A percentile compares a stretch with the other conserved stretches of the same genome.
These are phyloP conservation scores for Paracoccidioides brasiliensis DNA, from an alignment of 2,329 filamentous ascomycete species.

Conservation along the genomic window DNA sequence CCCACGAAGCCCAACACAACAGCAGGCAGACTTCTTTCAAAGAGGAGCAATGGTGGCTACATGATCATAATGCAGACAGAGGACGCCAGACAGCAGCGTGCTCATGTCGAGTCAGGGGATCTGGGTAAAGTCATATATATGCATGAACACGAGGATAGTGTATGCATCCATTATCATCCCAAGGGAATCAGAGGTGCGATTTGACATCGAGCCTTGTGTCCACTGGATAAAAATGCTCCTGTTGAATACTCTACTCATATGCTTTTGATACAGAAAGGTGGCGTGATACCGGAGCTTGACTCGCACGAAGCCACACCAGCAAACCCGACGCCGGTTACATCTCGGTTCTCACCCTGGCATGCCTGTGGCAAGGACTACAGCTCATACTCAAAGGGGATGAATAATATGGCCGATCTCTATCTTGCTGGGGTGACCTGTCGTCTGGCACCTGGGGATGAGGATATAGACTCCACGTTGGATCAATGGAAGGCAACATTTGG, in stretches of 20 bases:
- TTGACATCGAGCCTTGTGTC: not conserved
- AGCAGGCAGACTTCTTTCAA: slow-evolving; percentile 29
- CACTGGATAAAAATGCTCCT: not conserved
- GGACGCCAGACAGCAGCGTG: slow-evolving; percentile 25
- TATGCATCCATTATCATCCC: slow-evolving; percentile 34
- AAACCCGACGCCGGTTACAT: slow-evolving; percentile 27
- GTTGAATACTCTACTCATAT: not conserved
- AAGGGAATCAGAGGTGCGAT: slow-evolving; percentile 27
- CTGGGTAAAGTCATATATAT: slow-evolving; percentile 28
- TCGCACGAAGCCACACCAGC: slow-evolving; percentile 22
- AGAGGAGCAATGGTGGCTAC: slow-evolving; percentile 34
- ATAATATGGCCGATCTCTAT: slow-evolving; percentile 21
- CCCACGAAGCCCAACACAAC: slow-evolving; percentile 28
- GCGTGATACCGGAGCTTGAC: slow-evolving; percentile 34
- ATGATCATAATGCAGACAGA: slow-evolving; percentile 38
- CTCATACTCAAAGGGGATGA: slow-evolving; percentile 26
- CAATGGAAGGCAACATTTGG: slow-evolving; percentile 33
- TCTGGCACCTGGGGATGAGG: slow-evolving; percentile 25
- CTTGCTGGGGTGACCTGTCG: slow-evolving; percentile 25
- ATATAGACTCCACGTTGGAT: slow-evolving; percentile 24
- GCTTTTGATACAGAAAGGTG: slow-evolving; percentile 16
- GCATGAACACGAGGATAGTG: slow-evolving; percentile 21
- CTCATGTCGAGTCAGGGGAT: slow-evolving; percentile 24
- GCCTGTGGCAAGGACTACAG: slow-evolving; percentile 27
- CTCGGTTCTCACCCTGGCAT: slow-evolving; percentile 34